Conservation (phyloP, 352 stramenopile genomes). For the Phytophthora constricta region DNA sequence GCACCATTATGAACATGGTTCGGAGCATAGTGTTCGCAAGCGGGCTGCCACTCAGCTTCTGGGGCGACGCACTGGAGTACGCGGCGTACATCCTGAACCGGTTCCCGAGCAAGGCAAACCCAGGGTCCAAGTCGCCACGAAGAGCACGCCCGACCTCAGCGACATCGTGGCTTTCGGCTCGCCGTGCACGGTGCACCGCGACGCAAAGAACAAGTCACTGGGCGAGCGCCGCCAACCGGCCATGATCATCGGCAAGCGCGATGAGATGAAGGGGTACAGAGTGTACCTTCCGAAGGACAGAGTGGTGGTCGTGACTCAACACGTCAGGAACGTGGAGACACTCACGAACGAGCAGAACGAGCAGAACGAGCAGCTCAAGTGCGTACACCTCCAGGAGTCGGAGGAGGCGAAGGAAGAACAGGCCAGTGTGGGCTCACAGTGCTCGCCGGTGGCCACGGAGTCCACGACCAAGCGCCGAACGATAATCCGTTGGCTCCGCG, state of each 20-base stretch:
- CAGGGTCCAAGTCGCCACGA: not conserved
- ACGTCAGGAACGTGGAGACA: conserved; percentile 11
- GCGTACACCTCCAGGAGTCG: not conserved
- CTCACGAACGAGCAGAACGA: not conserved
- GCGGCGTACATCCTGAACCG: conserved; percentile 34
- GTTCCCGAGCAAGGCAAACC: conserved; percentile 27
- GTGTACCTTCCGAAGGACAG: conserved; percentile 16
- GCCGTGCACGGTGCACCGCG: conserved; percentile 9
- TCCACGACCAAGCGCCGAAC: not conserved
- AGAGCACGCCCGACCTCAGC: not conserved
- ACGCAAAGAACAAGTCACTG: conserved; percentile 16
- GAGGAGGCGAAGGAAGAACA: conserved; percentile 20
- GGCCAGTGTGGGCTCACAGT: not conserved
- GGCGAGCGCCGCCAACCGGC: conserved; percentile 2
- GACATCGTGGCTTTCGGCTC: conserved; percentile 25
- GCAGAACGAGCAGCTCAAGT: conserved; percentile 6
- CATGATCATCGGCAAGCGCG: conserved; percentile 18
- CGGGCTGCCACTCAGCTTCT: conserved; percentile 28
- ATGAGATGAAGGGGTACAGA: conserved; percentile 22
- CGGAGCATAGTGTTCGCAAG: conserved; percentile 39
- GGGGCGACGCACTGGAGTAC: conserved; percentile 33
- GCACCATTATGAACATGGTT: conserved; percentile 39
- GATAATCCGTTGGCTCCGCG: conserved; percentile 19
- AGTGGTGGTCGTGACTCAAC: conserved; percentile 6
- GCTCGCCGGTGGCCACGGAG: not conserved